Conservation (phyloP, 345 rosid species). For the Acer saccharum region DNA sequence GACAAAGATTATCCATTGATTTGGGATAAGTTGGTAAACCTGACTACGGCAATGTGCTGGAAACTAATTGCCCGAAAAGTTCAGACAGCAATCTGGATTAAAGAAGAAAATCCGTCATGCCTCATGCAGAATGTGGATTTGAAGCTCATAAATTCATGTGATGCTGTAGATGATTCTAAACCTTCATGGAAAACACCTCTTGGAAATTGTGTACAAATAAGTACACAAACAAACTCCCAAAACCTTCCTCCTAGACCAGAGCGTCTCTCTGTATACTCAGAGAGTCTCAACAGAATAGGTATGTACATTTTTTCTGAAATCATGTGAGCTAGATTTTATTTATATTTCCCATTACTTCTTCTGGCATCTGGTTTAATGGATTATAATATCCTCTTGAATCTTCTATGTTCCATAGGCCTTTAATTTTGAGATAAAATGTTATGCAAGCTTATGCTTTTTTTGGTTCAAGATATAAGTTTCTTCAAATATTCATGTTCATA, state of each 20-base stretch:
- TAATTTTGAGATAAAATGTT: not conserved
- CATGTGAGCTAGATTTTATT: not conserved
- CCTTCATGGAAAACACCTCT: constrained; percentile 85
- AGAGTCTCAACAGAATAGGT: constrained; percentile 65
- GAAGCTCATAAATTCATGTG: constrained; percentile 66
- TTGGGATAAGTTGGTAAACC: constrained; percentile 76
- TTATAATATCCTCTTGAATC: not conserved
- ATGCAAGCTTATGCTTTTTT: not conserved
- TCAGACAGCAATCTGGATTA: constrained; percentile 95
- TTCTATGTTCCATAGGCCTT: not conserved
- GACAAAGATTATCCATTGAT: constrained; percentile 82
- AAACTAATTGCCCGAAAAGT: constrained; percentile 79
- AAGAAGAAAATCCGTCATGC: constrained; percentile 62
- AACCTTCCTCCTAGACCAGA: constrained; percentile 66
- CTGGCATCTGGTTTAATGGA: not conserved
- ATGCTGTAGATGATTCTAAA: constrained; percentile 48
- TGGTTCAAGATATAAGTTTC: not conserved
- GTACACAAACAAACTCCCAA: constrained; percentile 29
- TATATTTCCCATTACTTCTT: not conserved
- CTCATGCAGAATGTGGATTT: constrained; percentile 54
- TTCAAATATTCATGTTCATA: not conserved
- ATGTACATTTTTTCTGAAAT: constrained; percentile 14
- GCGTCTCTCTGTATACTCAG: constrained; percentile 65
- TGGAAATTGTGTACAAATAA: constrained; percentile 55
- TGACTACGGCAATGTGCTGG: constrained; percentile 94